Conservation (phyloP, 1,284 basidiomycete genomes). For the Tremellales sp. region DNA sequence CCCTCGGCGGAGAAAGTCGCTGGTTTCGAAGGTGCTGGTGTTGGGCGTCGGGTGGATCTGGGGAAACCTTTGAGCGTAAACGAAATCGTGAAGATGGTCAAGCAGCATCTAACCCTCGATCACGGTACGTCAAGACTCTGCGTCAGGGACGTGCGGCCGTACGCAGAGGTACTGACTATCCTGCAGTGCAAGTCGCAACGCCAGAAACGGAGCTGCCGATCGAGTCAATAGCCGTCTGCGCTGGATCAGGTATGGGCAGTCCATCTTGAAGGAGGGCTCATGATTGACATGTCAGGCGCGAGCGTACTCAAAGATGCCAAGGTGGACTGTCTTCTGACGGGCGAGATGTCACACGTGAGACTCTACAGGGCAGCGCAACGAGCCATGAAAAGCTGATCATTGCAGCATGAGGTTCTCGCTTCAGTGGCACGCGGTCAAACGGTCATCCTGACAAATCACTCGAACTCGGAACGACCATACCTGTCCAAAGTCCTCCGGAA, state of each 20-base stretch:
- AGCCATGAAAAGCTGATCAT: slow-evolving; percentile 1
- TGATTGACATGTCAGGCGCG: slow-evolving; percentile 40
- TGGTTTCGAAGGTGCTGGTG: slow-evolving; percentile 54
- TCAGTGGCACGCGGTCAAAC: slow-evolving; percentile 65
- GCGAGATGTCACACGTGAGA: slow-evolving; percentile 83
- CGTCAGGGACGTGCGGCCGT: background rate
- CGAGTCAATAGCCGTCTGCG: slow-evolving; percentile 68
- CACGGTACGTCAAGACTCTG: slow-evolving; percentile 54
- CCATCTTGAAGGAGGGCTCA: background rate
- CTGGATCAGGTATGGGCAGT: slow-evolving; percentile 61
- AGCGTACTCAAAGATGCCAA: slow-evolving; percentile 64
- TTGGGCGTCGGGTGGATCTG: slow-evolving; percentile 65
- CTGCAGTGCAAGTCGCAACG: slow-evolving; percentile 74
- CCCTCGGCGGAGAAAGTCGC: background rate
- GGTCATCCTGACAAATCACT: slow-evolving; percentile 78
- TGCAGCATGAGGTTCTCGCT: slow-evolving; percentile 78
- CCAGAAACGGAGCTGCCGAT: slow-evolving; percentile 38
- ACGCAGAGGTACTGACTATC: background rate
- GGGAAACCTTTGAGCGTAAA: slow-evolving; percentile 46
- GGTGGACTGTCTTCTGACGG: slow-evolving; percentile 81
- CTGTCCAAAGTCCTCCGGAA: slow-evolving; percentile 61
- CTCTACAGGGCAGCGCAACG: background rate
- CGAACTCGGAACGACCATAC: slow-evolving; percentile 84
- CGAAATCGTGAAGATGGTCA: slow-evolving; percentile 63
- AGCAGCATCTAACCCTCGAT: slow-evolving; percentile 61